Evolutionary conservation across 129 eudicot species (phyloP).

Genomic region (Chrysanthemum makinoi): DNA sequence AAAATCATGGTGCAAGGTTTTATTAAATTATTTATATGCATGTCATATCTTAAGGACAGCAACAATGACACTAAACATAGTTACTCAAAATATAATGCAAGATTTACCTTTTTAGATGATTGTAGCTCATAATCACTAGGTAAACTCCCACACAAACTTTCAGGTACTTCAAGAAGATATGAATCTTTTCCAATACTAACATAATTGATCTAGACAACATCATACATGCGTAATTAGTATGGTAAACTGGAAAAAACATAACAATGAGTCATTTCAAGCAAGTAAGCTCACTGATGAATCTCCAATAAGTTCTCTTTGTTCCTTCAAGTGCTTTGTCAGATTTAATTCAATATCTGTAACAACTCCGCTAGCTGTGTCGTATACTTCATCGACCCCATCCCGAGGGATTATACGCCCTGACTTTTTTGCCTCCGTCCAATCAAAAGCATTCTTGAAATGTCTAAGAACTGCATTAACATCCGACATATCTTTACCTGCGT

Average conservation of each 20-base stretch:
- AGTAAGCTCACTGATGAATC: conserved; percentile 71
- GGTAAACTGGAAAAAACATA: conserved; percentile 1
- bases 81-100: neutral
- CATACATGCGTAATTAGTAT: conserved; percentile 20
- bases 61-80: neutral
- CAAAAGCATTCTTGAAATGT: conserved; percentile 83
- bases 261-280: conserved; percentile 2
- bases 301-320: conserved; percentile 67
- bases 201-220: conserved; percentile 57
- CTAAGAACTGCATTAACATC: conserved; percentile 51
- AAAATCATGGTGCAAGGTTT: neutral
- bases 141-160: conserved; percentile 52
- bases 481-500: conserved; percentile 73
- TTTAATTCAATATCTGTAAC: conserved; percentile 57
- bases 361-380: conserved; percentile 68
- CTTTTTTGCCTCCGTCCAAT: conserved; percentile 85
- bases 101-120: conserved; percentile 79
- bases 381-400: conserved; percentile 82
- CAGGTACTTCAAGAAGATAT: conserved; percentile 89
- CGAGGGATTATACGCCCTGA: conserved; percentile 94
- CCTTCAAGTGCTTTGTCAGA: conserved; percentile 72
- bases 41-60: neutral
- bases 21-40: neutral
- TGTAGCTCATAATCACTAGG: conserved; percentile 77
- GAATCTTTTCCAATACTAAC: conserved; percentile 83